Percentiles rank a stretch among this genome's conserved stretches.
Evolutionary conservation across 2,329 filamentous ascomycete genomes (phyloP).

Genomic region (Xylariaceae sp.): DNA sequence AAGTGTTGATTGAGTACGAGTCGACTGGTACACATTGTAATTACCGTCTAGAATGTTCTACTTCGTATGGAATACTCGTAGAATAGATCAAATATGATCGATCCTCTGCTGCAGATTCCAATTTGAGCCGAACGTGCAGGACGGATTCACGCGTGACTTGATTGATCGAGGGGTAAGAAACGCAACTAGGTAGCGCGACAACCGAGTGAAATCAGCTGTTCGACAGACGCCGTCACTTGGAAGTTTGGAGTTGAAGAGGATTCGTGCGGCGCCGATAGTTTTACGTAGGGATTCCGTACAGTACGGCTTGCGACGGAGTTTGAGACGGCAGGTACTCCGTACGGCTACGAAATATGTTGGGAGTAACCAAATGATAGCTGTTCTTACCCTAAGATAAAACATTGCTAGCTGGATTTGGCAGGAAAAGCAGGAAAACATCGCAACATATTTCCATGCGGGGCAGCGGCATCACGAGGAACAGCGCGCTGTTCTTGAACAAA

Average conservation of each 20-base stretch:
- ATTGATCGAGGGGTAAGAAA: not conserved
- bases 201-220: not conserved
- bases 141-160: not conserved
- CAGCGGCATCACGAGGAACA: constrained; percentile 26
- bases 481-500: constrained; percentile 28
- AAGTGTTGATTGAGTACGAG: too few species aligned
- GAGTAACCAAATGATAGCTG: not conserved
- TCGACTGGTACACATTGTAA: too few species aligned
- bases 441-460: constrained; percentile 26
- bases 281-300: too few species aligned
- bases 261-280: not conserved
- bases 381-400: not conserved
- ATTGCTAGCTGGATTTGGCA: constrained; percentile 19
- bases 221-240: not conserved
- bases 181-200: not conserved
- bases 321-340: not conserved
- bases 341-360: not conserved
- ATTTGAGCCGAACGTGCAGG: too few species aligned
- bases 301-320: constrained; percentile 11
- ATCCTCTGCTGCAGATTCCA: too few species aligned
- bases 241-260: not conserved
- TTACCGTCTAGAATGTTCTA: too few species aligned
- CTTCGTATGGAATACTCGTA: too few species aligned
- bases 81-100: too few species aligned
- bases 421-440: constrained; percentile 18